Conservation (phyloP, 2,329 filamentous ascomycete species). For the Penicillium vulpinum region DNA sequence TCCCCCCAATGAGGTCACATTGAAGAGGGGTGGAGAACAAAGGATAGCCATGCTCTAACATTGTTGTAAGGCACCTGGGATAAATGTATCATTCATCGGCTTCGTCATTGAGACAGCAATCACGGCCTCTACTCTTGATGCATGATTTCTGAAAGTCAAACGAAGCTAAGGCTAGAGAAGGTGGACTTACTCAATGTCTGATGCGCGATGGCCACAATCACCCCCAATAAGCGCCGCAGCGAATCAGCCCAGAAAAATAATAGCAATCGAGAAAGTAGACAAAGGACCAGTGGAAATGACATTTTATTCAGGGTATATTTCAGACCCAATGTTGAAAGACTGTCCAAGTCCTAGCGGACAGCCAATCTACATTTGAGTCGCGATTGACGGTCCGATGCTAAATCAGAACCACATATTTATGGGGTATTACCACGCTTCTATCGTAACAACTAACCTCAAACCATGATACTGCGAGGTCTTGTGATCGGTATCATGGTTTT, state of each 20-base stretch:
- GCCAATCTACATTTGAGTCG: conserved; percentile 4
- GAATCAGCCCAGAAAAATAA: background rate
- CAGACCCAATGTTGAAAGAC: background rate
- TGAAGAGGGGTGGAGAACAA: conserved; percentile 22
- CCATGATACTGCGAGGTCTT: background rate
- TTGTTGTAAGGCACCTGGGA: conserved; percentile 19
- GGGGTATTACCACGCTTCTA: background rate
- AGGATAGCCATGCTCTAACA: conserved; percentile 18
- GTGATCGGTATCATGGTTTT: background rate
- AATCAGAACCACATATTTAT: conserved; percentile 9
- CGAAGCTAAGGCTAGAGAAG: background rate
- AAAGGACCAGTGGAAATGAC: background rate
- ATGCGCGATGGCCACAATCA: background rate
- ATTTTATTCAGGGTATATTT: conserved; percentile 23
- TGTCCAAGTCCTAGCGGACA: background rate
- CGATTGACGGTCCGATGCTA: conserved; percentile 4
- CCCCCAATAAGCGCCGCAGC: background rate
- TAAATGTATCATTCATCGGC: background rate
- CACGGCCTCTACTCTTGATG: background rate
- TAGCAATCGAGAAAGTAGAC: background rate
- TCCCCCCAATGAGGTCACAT: conserved; percentile 25
- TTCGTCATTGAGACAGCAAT: background rate
- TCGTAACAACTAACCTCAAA: background rate
- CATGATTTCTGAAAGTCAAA: background rate
- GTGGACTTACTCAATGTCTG: background rate